Percentiles rank a stretch among this genome's conserved stretches.
Evolutionary conservation across 345 rosid species (phyloP).

Genomic region (Arabis alpina): DNA sequence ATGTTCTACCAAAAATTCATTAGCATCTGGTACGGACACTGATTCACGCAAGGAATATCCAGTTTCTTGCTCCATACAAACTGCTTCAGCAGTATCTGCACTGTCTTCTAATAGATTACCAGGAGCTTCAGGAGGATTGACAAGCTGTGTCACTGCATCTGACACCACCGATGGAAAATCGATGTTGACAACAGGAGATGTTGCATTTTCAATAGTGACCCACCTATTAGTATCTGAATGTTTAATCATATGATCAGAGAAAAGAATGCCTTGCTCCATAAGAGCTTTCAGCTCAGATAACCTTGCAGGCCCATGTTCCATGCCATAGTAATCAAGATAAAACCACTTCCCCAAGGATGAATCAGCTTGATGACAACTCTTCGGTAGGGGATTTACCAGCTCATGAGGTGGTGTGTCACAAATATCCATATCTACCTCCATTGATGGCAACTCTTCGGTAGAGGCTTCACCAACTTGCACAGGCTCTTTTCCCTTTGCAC

Average conservation of each 20-base stretch:
- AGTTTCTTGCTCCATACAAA: slow-evolving; percentile 46
- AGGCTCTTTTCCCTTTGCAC: slow-evolving; percentile 49
- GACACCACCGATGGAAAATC: slow-evolving; percentile 54
- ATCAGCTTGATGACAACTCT: slow-evolving; percentile 42
- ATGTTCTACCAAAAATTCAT: slow-evolving; percentile 43
- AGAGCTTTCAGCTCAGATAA: slow-evolving; percentile 78
- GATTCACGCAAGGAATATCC: slow-evolving; percentile 39
- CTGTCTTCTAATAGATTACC: slow-evolving; percentile 79
- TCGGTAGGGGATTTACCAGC: slow-evolving; percentile 9
- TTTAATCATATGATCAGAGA: slow-evolving; percentile 89
- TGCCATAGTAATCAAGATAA: slow-evolving; percentile 89
- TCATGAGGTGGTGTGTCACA: slow-evolving; percentile 86
- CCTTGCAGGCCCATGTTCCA: slow-evolving; percentile 84
- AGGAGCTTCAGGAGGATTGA: slow-evolving; percentile 94
- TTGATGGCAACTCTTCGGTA: slow-evolving; percentile 77
- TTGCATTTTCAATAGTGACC: slow-evolving; percentile 96
- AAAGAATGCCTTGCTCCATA: slow-evolving; percentile 80
- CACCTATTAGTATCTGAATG: slow-evolving; percentile 87
- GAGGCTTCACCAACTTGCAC: slow-evolving; percentile 54
- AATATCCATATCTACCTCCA: slow-evolving; percentile 99
- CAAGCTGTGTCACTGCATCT: slow-evolving; percentile 74
- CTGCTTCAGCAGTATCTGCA: slow-evolving; percentile 53
- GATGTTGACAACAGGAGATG: slow-evolving; percentile 70
- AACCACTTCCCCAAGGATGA: slow-evolving; percentile 82
- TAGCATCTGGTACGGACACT: slow-evolving; percentile 37